A percentile compares a stretch with the other conserved stretches of the same genome.
phyloP scores from a whole-genome alignment of 2,329 filamentous ascomycete genomes.

The Colletotrichum phormii region DNA sequence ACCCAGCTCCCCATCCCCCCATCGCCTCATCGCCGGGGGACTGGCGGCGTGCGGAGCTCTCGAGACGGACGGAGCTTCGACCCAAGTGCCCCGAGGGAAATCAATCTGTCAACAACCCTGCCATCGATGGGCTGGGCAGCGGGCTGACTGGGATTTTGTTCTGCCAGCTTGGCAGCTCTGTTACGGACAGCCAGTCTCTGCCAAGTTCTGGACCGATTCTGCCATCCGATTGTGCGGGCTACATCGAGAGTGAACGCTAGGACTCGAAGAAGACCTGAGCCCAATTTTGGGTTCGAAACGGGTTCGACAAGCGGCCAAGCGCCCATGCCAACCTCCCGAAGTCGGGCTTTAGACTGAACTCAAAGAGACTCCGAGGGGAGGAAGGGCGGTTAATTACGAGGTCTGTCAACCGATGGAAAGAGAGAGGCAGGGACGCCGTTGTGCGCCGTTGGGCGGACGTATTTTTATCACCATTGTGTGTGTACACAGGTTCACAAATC shows the following conservation, averaged over 20 bases:
- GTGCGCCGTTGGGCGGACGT: constrained; percentile 5
- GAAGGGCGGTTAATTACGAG: neutral
- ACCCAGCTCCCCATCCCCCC: neutral
- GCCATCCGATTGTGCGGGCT: constrained; percentile 20
- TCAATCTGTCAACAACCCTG: constrained; percentile 16
- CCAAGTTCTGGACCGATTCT: constrained; percentile 3
- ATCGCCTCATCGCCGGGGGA: neutral
- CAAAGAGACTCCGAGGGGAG: neutral
- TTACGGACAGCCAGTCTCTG: neutral
- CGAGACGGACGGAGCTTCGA: constrained; percentile 9
- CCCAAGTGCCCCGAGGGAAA: neutral
- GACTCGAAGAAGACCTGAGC: neutral
- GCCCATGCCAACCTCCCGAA: constrained; percentile 2
- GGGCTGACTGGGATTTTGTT: neutral
- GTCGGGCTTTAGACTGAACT: constrained; percentile 4
- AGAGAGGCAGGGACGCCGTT: constrained; percentile 7
- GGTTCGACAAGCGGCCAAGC: constrained; percentile 4
- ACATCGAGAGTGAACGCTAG: neutral
- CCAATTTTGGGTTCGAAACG: constrained; percentile 1
- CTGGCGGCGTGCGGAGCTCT: constrained; percentile 13
- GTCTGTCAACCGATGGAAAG: neutral
- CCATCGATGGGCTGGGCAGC: neutral
- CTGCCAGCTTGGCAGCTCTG: neutral
- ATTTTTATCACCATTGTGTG: neutral
- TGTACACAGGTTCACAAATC: neutral